Base-by-base conservation (phyloP, 495 filamentous ascomycete genomes). In the Neurospora discreta region DNA sequence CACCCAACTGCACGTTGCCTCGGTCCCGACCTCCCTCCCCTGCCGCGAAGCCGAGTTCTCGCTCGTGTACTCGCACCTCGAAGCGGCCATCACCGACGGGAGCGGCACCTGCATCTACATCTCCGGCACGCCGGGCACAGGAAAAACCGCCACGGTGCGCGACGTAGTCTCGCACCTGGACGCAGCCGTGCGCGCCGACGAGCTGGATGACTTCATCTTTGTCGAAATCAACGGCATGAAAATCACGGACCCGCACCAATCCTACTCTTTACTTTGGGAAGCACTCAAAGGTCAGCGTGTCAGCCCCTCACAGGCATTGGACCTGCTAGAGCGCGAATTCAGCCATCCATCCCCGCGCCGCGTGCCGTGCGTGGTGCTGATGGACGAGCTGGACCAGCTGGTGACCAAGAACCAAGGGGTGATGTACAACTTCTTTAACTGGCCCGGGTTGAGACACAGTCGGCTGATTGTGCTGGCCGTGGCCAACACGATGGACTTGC, bases 351-450 rank as follows among this genome's bases (percentile, higher is more conserved):
- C 89, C 68, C 96, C 96, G 46, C 89, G 96, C 60, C 86, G 94
- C 68, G 92, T 97, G 13, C 96, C 96, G 0, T 98, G 96, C 77
- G 96, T 99, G 36, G 96, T 99, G 9, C 83, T 99, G 46, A 99
- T 99, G 96, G 96, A 99, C 77, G 96, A 99, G 82, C 87, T 99
- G 46, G 96, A 99, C 81, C 96, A 99, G 78, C 87, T 99, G 5
- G 96, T 98, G 3, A 99, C 96, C 26, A 94, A 93, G 73, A 97
- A 95, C 77, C 96, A 99, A 76, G 93, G 92, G 36, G 96, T 99
- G 78, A 99, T 99, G 96, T 99, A 99, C 83, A 99, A 99, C 78
- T 99, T 99, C 81, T 99, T 99, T 88, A 99, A 99, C 77, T 99
- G 96, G 96, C 96, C 96, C n/a, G 90, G 90, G 23, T 87, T 97